Evolutionary conservation across 176 grass and related monocot genomes (phyloP), one percentile per base, ranked within the genome.

Genomic region (Avena eriantha): DNA sequence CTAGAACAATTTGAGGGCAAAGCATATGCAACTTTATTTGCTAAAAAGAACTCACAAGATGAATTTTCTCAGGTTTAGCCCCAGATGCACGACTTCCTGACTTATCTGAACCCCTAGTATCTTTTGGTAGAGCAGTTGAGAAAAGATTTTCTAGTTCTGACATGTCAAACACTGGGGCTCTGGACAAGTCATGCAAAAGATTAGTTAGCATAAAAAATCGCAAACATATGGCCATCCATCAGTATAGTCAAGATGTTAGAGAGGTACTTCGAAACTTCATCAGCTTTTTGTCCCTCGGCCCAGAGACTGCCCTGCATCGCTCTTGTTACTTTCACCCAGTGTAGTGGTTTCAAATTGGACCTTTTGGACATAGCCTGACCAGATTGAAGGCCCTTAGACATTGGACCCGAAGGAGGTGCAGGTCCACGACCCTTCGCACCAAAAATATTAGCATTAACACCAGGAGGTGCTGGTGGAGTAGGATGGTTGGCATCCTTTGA

Each of bases 251-350:
- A 72, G 58, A 73, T 78, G 71, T 61, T 47, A 75, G 51, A 29
- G 58, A 87, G 59, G 33, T 91, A 95, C 93, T 91, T 92, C 46
- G 78, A 92, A 73, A 65, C 84, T 86, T 97, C 94, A 7, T 97
- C 94, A 82, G 82, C 31, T 82, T 94, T 97, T 64, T 92, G 94
- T 81, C 88, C 75, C 78, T 98, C 97, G 0, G 94, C 97, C 97
- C 97, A 98, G 14, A 98, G 87, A 78, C 97, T 98, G 16, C 97
- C 97, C 22, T 98, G 92, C 97, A 98, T 95, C 21, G 97, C 97
- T 89, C 94, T 95, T 82, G 97, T 98, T 88, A 98, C 97, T 90
- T 98, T 98, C 78, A 98, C 92, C 97, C 97, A 98, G 87, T 98
- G 97, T 81, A 98, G 86, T 82, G 97, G 97, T 85, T 98, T 98